phyloP scores from a whole-genome alignment of 257 asterid genomes.

The Solanum corneliomulleri region DNA sequence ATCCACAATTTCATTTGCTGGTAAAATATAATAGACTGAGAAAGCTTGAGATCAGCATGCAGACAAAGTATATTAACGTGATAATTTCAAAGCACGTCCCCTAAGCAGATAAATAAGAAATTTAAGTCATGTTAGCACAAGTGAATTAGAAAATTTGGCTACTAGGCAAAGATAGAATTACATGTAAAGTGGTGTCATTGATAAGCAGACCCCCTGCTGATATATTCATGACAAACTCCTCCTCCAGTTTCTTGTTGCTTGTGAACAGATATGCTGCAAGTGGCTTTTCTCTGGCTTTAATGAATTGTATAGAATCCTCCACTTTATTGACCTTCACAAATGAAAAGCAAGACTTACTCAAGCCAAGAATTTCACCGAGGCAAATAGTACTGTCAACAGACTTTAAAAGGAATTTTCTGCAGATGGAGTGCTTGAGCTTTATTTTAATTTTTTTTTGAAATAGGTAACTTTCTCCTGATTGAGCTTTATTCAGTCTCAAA shows the following conservation, averaged over 20 bases:
- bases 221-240: slow-evolving; percentile 41
- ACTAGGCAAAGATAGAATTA: slow-evolving; percentile 16
- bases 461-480: neutral
- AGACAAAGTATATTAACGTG: neutral
- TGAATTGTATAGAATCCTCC: slow-evolving; percentile 46
- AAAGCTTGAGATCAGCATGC: neutral
- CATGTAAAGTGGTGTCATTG: slow-evolving; percentile 66
- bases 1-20: neutral
- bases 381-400: neutral
- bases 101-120: neutral
- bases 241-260: slow-evolving; percentile 57
- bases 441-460: too few species aligned
- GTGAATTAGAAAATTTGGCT: neutral
- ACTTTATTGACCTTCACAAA: slow-evolving; percentile 51
- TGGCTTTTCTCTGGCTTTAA: slow-evolving; percentile 66
- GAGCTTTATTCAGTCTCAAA: neutral
- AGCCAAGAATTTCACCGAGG: neutral
- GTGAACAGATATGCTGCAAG: slow-evolving; percentile 92
- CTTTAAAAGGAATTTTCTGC: neutral
- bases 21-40: neutral
- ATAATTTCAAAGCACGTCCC: neutral
- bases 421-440: neutral
- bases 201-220: slow-evolving; percentile 71
- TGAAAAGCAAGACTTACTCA: neutral
- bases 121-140: neutral